These are phyloP conservation scores for Glycine latifolia DNA, from an alignment of 306 rosid genomes.

Conservation along the genomic window DNA sequence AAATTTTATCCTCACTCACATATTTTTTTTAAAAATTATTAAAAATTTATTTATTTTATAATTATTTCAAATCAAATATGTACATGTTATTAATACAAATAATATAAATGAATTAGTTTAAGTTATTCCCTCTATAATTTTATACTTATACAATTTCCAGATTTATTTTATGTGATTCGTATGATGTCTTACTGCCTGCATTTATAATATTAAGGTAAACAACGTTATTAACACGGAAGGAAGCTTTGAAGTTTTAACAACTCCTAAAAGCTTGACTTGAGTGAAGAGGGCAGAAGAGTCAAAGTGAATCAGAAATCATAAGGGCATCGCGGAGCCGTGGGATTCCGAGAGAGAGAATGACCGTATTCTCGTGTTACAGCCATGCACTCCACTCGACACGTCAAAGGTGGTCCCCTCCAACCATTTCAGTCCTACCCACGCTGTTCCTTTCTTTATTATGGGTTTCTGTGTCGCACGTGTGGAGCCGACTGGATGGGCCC, in stretches of 20 bases:
- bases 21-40: too few relatives aligned
- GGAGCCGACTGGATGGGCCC: slow-evolving; percentile 53
- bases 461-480: slow-evolving; percentile 69
- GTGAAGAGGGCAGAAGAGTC: slow-evolving; percentile 37
- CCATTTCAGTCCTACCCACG: slow-evolving; percentile 19
- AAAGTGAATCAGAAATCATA: slow-evolving; percentile 9
- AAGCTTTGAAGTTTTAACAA: background rate
- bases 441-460: slow-evolving; percentile 41
- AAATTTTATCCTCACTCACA: too few relatives aligned
- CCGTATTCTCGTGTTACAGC: slow-evolving; percentile 50
- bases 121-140: too few relatives aligned
- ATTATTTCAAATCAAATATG: too few relatives aligned
- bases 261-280: background rate
- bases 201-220: background rate
- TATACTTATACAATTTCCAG: too few relatives aligned
- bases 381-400: slow-evolving; percentile 39
- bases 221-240: background rate
- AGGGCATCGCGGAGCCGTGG: slow-evolving; percentile 39
- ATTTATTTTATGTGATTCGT: too few relatives aligned
- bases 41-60: too few relatives aligned
- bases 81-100: too few relatives aligned
- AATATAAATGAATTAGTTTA: too few relatives aligned
- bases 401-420: slow-evolving; percentile 56
- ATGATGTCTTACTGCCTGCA: too few relatives aligned
- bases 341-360: slow-evolving; percentile 39